phyloP scores from a whole-genome alignment of 1,139 yeast genomes.

The Suhomyces anneliseae region DNA sequence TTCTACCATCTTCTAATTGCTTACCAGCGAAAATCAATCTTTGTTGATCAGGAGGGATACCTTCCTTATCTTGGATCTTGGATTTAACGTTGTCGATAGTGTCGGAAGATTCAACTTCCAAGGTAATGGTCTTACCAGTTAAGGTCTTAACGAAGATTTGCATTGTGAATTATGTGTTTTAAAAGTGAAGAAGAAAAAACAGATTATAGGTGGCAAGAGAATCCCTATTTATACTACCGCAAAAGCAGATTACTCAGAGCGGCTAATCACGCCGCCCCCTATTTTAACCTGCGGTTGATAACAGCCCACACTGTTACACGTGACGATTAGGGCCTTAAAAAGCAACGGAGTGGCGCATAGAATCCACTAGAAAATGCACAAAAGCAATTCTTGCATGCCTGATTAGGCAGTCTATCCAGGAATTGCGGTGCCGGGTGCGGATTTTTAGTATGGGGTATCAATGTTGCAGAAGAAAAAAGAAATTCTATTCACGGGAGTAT shows the following conservation, averaged over 20 bases:
- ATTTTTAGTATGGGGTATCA: background rate
- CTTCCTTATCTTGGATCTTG: slow-evolving; percentile 56
- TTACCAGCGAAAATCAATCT: slow-evolving; percentile 60
- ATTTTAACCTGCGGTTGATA: slow-evolving; percentile 11
- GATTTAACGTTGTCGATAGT: slow-evolving; percentile 66
- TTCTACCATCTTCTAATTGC: slow-evolving; percentile 67
- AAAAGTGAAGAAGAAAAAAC: background rate
- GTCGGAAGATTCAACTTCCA: slow-evolving; percentile 72
- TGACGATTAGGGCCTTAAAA: slow-evolving; percentile 5
- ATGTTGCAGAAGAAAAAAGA: background rate
- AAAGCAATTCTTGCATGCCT: slow-evolving; percentile 6
- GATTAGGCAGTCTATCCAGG: slow-evolving; percentile 5
- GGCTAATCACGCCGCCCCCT: slow-evolving; percentile 13
- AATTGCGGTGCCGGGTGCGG: background rate
- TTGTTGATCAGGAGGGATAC: slow-evolving; percentile 55
- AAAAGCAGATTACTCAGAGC: slow-evolving; percentile 7
- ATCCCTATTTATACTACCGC: slow-evolving; percentile 12
- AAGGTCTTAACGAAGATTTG: slow-evolving; percentile 53
- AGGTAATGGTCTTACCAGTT: slow-evolving; percentile 70
- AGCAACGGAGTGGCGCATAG: slow-evolving; percentile 6
- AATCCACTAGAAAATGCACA: slow-evolving; percentile 2
- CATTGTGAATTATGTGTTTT: slow-evolving; percentile 9
- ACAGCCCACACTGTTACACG: slow-evolving; percentile 11
- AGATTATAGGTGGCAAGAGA: slow-evolving; percentile 12
- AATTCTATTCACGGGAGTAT: background rate